Evolutionary conservation across 2,329 filamentous ascomycete species (phyloP).

Genomic region (Cladosporium sp.): DNA sequence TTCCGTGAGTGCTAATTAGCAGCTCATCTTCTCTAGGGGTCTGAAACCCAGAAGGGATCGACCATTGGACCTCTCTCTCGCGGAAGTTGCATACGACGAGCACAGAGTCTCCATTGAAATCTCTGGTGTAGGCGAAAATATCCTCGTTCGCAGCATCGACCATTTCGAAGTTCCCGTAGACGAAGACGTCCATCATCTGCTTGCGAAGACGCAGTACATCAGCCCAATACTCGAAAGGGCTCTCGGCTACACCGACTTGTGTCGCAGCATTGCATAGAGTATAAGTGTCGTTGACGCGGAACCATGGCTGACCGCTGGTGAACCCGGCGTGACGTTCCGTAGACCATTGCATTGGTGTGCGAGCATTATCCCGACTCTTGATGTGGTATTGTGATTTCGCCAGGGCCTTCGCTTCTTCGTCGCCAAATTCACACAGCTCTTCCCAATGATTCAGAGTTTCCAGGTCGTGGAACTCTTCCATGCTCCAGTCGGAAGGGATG

Average conservation of each 20-base stretch:
- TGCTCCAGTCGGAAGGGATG: slow-evolving; percentile 39
- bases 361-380: slow-evolving; percentile 11
- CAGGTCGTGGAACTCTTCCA: slow-evolving; percentile 47
- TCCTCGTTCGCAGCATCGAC: slow-evolving; percentile 16
- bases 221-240: slow-evolving; percentile 58
- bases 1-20: not conserved
- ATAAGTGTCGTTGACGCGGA: slow-evolving; percentile 51
- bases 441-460: slow-evolving; percentile 57
- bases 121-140: slow-evolving; percentile 16
- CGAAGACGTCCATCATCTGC: slow-evolving; percentile 54
- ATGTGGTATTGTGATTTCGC: slow-evolving; percentile 35
- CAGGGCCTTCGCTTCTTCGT: slow-evolving; percentile 46
- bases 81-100: slow-evolving; percentile 17
- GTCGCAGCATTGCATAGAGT: slow-evolving; percentile 53
- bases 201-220: slow-evolving; percentile 52
- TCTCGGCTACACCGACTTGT: slow-evolving; percentile 51
- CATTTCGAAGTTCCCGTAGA: slow-evolving; percentile 46
- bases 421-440: slow-evolving; percentile 37
- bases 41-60: slow-evolving; percentile 6
- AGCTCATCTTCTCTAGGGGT: not conserved
- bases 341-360: slow-evolving; percentile 66
- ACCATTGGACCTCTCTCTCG: slow-evolving; percentile 1
- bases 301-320: slow-evolving; percentile 58
- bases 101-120: slow-evolving; percentile 2
- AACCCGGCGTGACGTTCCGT: slow-evolving; percentile 53